Evolutionary conservation across 495 filamentous ascomycete genomes (phyloP), one percentile per base, ranked within the genome.

Genomic region (Darksidea phi): DNA sequence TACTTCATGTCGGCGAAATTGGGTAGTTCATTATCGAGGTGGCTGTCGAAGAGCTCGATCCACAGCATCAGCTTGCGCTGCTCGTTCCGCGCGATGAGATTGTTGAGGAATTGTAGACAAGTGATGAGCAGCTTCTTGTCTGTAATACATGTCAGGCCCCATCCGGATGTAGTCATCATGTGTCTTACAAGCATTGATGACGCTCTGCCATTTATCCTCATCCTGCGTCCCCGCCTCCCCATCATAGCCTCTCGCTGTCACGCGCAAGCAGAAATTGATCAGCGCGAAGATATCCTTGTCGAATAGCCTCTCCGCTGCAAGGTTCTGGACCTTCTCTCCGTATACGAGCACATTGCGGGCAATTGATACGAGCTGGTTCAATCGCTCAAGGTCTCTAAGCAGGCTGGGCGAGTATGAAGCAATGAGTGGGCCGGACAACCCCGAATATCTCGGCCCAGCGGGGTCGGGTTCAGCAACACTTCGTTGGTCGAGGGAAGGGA

Each of bases 81-180:
- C 72, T 97, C 91, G 56, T 97, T 95, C 64, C 90, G 88, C 75
- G 90, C 89, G 25, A 91, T 88, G 73, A 93, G 88, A 67, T 97
- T 97, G 70, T 96, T 91, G 25, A 92, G 82, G 69, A 93, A 90
- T 72, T 97, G 92, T 12, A 97, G 80, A 51, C 88, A 88, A 0
- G 89, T 94, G 21, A 95, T 91, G 25, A 97, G 79, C 2, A 95
- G 80, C 69, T 91, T 92, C 73, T 97, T 97, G 75, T 91, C 83
- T 86, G 26, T 17, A 10, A 57, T 45, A 21, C 51, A 17, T 15
- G 15, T 53, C 34, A 49, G 47, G 17, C 43, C 18, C 71, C 78
- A 60, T 74, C 28, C 79, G 76, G 84, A 28, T 45, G 76, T 77
- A 13, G 24, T 6, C 11, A 25, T 32, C 18, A 18, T n/a, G 18